phyloP scores from a whole-genome alignment of 345 rosid species.

The Fremontodendron californicum region DNA sequence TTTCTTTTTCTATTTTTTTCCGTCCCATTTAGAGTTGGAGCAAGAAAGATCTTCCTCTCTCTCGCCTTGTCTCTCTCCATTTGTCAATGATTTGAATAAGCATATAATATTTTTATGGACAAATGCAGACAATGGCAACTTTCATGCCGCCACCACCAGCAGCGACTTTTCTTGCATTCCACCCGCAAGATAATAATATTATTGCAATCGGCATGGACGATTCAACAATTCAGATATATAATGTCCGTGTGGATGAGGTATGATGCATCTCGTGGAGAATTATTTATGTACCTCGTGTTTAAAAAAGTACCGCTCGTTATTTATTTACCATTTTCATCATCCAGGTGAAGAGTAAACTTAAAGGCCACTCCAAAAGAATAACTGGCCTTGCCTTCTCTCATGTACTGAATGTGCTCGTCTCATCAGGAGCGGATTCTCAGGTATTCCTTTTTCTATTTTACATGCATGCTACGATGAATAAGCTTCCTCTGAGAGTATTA shows the following conservation, averaged over 20 bases:
- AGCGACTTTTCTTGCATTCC: constrained; percentile 89
- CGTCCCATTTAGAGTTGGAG: neutral
- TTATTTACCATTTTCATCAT: constrained; percentile 8
- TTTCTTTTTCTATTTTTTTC: neutral
- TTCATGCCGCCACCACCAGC: constrained; percentile 95
- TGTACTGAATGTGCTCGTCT: constrained; percentile 65
- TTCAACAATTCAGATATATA: constrained; percentile 83
- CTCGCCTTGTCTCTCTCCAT: neutral
- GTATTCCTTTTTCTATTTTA: constrained; percentile 26
- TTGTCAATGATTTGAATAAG: neutral
- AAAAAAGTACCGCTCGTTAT: neutral
- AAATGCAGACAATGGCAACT: constrained; percentile 84
- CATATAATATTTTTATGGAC: constrained; percentile 16
- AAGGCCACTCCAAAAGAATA: constrained; percentile 84
- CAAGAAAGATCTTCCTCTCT: neutral
- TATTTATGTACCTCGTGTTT: neutral
- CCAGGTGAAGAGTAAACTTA: constrained; percentile 88
- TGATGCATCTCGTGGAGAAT: constrained; percentile 6
- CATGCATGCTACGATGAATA: neutral
- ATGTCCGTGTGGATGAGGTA: constrained; percentile 94
- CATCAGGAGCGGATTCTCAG: constrained; percentile 94
- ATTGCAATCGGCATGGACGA: constrained; percentile 94
- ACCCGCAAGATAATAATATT: constrained; percentile 88
- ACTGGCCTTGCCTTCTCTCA: constrained; percentile 86
- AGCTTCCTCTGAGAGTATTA: neutral